These are phyloP conservation scores for Hypoxylon fragiforme DNA, from an alignment of 495 filamentous ascomycete species.

Conservation along the genomic window DNA sequence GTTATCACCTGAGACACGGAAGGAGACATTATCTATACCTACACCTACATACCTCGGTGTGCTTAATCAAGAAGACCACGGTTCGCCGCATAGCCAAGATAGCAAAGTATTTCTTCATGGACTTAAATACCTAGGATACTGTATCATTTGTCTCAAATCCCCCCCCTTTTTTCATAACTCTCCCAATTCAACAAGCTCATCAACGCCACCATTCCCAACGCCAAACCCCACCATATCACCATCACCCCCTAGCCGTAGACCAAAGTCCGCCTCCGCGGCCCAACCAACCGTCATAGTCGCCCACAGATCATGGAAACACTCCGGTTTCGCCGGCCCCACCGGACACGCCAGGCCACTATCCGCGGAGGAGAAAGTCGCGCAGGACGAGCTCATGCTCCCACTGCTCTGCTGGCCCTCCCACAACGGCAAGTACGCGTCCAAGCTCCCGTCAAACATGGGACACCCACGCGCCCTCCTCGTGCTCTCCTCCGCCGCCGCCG, in stretches of 20 bases:
- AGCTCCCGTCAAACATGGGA: conserved; percentile 52
- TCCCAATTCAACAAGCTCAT: conserved; percentile 4
- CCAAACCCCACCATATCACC: background rate
- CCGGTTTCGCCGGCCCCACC: conserved; percentile 9
- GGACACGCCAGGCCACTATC: conserved; percentile 3
- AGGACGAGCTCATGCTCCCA: conserved; percentile 5
- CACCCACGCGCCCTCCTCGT: conserved; percentile 30
- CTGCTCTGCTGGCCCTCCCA: conserved; percentile 42
- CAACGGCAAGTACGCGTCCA: conserved; percentile 44
- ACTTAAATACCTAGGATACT: no score
- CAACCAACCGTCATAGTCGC: conserved; percentile 43
- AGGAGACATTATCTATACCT: no score
- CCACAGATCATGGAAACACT: conserved; percentile 40
- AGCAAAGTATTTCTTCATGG: no score
- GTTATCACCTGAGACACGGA: no score
- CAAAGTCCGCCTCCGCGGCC: conserved; percentile 17
- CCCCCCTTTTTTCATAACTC: no score
- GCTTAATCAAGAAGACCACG: no score
- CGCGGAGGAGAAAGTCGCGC: conserved; percentile 10
- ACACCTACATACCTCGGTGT: no score
- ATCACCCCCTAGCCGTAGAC: background rate
- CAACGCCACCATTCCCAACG: background rate
- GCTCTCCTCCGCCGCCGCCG: conserved; percentile 12
- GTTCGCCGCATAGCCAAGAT: no score
- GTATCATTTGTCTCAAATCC: no score